Conservation (phyloP, 305 asterid genomes). For the Stenogyne calaminthoides region DNA sequence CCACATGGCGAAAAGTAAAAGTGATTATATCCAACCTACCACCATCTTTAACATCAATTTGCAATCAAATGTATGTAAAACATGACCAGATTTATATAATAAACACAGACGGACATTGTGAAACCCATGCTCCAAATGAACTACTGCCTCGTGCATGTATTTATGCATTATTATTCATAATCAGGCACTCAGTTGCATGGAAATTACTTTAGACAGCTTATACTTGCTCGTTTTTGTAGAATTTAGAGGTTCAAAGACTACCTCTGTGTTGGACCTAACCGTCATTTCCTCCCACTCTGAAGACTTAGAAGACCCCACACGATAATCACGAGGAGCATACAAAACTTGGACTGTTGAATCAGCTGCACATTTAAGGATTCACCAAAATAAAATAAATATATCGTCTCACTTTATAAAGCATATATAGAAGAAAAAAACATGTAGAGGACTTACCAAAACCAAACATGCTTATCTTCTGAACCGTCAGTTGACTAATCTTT, state of each 20-base stretch:
- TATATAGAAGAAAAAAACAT: neutral
- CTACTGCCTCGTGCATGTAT: conserved; percentile 3
- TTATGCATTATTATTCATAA: neutral
- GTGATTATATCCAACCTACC: neutral
- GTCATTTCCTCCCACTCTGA: conserved; percentile 71
- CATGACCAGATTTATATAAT: neutral
- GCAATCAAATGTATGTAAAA: conserved; percentile 5
- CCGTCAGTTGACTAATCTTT: conserved; percentile 63
- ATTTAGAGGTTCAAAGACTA: conserved; percentile 67
- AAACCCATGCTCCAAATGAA: neutral
- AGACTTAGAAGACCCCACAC: conserved; percentile 50
- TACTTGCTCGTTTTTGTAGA: conserved; percentile 60
- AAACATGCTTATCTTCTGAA: conserved; percentile 93
- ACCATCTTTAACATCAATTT: neutral
- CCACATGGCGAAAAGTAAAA: conserved; percentile 4
- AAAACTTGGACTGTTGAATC: conserved; percentile 67
- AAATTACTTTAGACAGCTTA: conserved; percentile 68
- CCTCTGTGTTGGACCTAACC: conserved; percentile 72
- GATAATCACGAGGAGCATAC: conserved; percentile 73
- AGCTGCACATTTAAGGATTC: conserved; percentile 52
- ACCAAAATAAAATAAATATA: neutral
- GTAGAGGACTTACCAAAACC: conserved; percentile 66
- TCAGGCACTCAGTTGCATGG: conserved; percentile 82
- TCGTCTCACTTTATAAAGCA: conserved; percentile 5
- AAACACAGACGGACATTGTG: conserved; percentile 11